Evolutionary conservation across 208 protist species (phyloP), one percentile per base, ranked within the genome.

Genomic region (Acanthamoeba triangularis): DNA sequence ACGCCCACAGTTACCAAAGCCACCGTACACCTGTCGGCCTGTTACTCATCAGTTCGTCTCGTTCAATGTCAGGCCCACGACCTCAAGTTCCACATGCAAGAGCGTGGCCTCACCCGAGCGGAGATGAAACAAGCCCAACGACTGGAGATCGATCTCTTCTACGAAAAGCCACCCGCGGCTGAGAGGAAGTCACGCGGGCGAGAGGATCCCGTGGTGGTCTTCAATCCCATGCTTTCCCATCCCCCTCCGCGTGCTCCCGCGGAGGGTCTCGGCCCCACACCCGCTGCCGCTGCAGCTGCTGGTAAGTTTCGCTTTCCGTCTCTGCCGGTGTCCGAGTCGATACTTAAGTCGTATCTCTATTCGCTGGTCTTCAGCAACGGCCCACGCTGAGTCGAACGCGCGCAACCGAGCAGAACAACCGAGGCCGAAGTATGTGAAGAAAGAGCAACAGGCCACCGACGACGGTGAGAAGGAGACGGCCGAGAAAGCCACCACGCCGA

Each of bases 191-290:
- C 2, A 4, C 72, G 72, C 41, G 35, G 35, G 4, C 72, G 72
- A 35, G 72, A 80, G 41, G 72, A 80, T 49, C 67, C 67, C 28
- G 72, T 80, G 72, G 37, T 80, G 16, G 72, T 80, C 41, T 80
- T 80, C 37, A 80, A 80, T 47, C 72, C 72, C 20, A 41, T 80
- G 37, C 72, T 80, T 35, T 49, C 72, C 11, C 72, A 80, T 80
- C 72, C 72, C 1, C 72, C 72, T 52, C 72, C 35, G 33, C 72
- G 72, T 11, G 41, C 35, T 4, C 72, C 33, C 72, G 72, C 67
- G 3, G 11, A 30, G 30, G n/a, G 18, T 41, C 35, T 76, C 10
- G 67, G 67, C 30, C 67, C 67, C 18, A 33, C 67, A 2, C 67
- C 67, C 23, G 67, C 67, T 33, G 67, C 67, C 18, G 67, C 30